Conservation (phyloP, 352 stramenopile species). For the Globisporangium lucens region DNA sequence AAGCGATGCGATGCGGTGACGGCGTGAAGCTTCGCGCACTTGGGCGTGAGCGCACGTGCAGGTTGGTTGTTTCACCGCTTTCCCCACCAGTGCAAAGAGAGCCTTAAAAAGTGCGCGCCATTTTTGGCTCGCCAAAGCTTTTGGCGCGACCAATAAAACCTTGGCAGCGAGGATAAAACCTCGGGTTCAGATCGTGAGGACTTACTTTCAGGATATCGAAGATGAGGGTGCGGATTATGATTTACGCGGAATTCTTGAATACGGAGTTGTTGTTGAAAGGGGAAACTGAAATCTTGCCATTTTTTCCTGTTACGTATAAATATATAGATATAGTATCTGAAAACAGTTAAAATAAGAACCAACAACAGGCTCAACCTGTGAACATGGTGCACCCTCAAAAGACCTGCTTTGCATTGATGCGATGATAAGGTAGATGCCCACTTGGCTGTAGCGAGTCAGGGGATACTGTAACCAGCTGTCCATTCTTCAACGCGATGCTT, state of each 20-base stretch:
- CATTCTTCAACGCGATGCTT: too few species aligned
- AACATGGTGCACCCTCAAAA: too few species aligned
- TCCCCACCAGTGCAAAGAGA: not conserved
- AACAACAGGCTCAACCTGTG: too few species aligned
- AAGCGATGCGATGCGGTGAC: not conserved
- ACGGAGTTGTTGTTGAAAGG: not conserved
- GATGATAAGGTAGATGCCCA: too few species aligned
- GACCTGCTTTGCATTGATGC: too few species aligned
- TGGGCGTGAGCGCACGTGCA: not conserved
- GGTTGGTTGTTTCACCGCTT: not conserved
- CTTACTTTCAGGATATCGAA: not conserved
- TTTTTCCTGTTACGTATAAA: too few species aligned
- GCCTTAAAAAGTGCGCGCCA: constrained; percentile 8
- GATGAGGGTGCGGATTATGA: not conserved
- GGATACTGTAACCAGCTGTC: too few species aligned
- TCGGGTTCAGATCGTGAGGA: not conserved
- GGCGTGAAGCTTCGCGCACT: not conserved
- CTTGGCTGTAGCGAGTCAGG: too few species aligned
- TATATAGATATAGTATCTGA: too few species aligned
- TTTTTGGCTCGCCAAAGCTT: constrained; percentile 5
- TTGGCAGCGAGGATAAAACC: not conserved
- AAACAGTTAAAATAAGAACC: too few species aligned
- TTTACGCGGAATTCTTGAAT: not conserved
- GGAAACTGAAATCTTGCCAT: too few species aligned
- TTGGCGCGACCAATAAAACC: not conserved